A percentile compares a stretch with the other conserved stretches of the same genome.
phyloP scores from a whole-genome alignment of 1,139 yeast species.

The Hyphopichia wangnamkhiaoensis region DNA sequence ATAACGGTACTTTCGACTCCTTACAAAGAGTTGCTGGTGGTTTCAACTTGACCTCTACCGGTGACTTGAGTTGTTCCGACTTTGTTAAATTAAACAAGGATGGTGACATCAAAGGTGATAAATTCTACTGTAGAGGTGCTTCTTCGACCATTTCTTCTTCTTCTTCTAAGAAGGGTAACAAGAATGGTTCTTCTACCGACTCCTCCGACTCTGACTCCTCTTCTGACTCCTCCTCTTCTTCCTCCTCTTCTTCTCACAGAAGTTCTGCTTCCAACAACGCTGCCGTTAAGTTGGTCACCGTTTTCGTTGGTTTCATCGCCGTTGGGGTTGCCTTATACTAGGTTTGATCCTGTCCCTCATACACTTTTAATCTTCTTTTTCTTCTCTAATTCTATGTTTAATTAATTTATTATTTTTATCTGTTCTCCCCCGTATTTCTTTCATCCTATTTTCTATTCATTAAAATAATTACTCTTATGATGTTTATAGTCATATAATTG shows the following conservation, averaged over 20 bases:
- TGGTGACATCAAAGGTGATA: slow-evolving; percentile 88
- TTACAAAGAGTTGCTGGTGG: slow-evolving; percentile 88
- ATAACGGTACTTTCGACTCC: slow-evolving; percentile 71
- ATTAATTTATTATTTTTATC: neutral
- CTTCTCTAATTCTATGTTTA: neutral
- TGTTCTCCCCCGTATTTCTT: neutral
- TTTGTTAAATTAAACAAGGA: slow-evolving; percentile 67
- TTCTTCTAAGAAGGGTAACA: slow-evolving; percentile 37
- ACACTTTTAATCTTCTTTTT: neutral
- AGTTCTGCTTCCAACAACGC: slow-evolving; percentile 25
- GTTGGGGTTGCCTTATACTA: slow-evolving; percentile 65
- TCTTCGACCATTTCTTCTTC: slow-evolving; percentile 47
- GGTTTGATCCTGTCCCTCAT: slow-evolving; percentile 11
- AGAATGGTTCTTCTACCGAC: slow-evolving; percentile 28
- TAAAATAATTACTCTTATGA: too few relatives aligned
- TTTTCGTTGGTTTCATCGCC: slow-evolving; percentile 63
- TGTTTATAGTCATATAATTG: too few relatives aligned
- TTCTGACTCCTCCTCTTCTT: slow-evolving; percentile 24
- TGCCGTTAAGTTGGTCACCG: slow-evolving; percentile 47
- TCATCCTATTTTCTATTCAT: neutral
- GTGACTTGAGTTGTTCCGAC: slow-evolving; percentile 76
- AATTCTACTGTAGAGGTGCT: slow-evolving; percentile 79
- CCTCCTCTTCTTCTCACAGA: slow-evolving; percentile 23
- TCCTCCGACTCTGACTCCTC: slow-evolving; percentile 26
- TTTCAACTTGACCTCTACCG: slow-evolving; percentile 72